These are phyloP conservation scores for Tubosaeta brunneosetosa DNA, from an alignment of 768 basidiomycete species.

Conservation along the genomic window DNA sequence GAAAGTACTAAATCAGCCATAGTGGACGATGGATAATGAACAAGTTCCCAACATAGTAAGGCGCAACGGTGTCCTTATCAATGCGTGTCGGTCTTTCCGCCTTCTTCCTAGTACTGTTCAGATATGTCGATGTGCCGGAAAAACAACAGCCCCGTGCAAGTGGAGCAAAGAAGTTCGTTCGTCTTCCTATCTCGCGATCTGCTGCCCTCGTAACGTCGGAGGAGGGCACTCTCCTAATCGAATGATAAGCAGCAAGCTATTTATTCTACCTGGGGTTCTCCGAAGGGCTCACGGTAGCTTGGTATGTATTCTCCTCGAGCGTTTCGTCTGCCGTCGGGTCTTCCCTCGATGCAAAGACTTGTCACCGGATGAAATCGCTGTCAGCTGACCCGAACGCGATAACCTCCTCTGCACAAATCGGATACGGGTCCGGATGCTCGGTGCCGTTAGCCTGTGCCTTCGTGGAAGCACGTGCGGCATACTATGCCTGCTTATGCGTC, in stretches of 20 bases:
- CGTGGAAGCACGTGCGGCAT: conserved; percentile 20
- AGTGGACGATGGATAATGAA: background rate
- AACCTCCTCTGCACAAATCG: conserved; percentile 10
- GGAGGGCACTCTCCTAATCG: background rate
- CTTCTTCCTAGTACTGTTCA: background rate
- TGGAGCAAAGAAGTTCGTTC: background rate
- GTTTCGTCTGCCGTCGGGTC: conserved; percentile 7
- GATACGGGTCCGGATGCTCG: conserved; percentile 20
- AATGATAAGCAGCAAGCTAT: background rate
- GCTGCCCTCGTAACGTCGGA: background rate
- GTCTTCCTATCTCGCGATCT: background rate
- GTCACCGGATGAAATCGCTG: conserved; percentile 22
- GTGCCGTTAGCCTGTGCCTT: conserved; percentile 36
- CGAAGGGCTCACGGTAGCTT: background rate
- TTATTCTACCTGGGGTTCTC: conserved; percentile 6
- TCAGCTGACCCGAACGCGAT: conserved; percentile 31
- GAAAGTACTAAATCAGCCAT: background rate
- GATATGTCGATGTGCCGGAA: conserved; percentile 6
- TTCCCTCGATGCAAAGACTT: conserved; percentile 21
- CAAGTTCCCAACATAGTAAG: background rate
- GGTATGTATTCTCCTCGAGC: no score
- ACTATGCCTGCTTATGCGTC: conserved; percentile 37
- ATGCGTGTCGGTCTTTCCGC: background rate
- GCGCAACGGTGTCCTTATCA: conserved; percentile 5
- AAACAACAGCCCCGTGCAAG: background rate